Evolutionary conservation across 768 basidiomycete genomes (phyloP), one percentile per base, ranked within the genome.

Genomic region (Infundibulicybe gibba): DNA sequence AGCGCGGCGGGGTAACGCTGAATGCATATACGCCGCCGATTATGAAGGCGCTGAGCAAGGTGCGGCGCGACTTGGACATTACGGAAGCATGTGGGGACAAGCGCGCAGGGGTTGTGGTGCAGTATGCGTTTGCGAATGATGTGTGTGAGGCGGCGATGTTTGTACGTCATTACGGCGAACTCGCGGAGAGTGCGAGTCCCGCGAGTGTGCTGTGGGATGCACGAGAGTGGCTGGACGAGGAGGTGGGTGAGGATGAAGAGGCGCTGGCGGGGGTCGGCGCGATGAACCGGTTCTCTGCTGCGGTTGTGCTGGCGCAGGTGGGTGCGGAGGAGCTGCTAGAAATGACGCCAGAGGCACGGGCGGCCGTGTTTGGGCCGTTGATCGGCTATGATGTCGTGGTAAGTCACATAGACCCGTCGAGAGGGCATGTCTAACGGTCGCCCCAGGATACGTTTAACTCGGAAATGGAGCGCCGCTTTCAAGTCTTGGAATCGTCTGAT

Each of bases 251-350:
- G 86, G 79, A 81, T 32, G 87, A 90, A 51, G 66, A 68, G 20
- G 72, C 79, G 52, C 65, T 91, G 41, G 75, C 79, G 0, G 58
- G 61, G 1, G 67, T 79, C 8, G 64, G 70, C 5, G 83, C 85
- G 13, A 81, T 90, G 79, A 90, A 90, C 48, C 63, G 69, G 5
- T 87, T 88, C 57, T 80, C 81, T 1, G 81, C 88, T 5, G 72
- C 77, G n/a, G 63, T 83, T 3, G 74, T 90, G 47, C 64, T 89
- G 2, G 79, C 72, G 44, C 74, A 80, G 48, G 68, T 70, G 6
- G 65, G 71, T 3, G 55, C 86, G 5, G 73, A 81, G 13, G 70
- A 77, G 3, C 79, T 88, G 54, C 55, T 90, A 19, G 69, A 76
- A 12, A 61, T 76, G 61, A 59, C 65, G 8, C 59, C 77, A 3